These are phyloP conservation scores for Morella rubra DNA, from an alignment of 306 rosid species.

Conservation along the genomic window DNA sequence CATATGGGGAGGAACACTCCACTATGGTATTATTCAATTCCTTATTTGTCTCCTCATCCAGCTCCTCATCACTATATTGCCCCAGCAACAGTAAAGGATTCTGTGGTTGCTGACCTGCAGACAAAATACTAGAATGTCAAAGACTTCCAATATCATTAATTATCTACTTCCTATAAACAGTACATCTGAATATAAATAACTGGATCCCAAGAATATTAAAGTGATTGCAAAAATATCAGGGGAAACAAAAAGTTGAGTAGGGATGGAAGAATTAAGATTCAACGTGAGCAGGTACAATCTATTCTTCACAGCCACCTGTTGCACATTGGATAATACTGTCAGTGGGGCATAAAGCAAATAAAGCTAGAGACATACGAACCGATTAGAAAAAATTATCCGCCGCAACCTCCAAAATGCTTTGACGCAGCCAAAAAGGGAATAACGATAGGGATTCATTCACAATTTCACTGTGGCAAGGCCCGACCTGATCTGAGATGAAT, in stretches of 20 bases:
- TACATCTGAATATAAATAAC: slow-evolving; percentile 19
- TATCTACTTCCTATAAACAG: slow-evolving; percentile 21
- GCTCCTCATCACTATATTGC: slow-evolving; percentile 89
- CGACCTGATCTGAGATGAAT: slow-evolving; percentile 73
- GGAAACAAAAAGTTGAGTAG: slow-evolving; percentile 22
- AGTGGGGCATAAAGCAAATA: slow-evolving; percentile 56
- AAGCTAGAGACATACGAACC: slow-evolving; percentile 99
- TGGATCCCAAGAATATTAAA: slow-evolving; percentile 17
- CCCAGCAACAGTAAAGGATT: slow-evolving; percentile 91
- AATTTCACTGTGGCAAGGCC: slow-evolving; percentile 68
- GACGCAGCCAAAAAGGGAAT: slow-evolving; percentile 60
- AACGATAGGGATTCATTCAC: slow-evolving; percentile 65
- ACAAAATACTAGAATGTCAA: slow-evolving; percentile 53
- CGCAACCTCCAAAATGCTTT: slow-evolving; percentile 70
- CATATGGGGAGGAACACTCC: slow-evolving; percentile 42
- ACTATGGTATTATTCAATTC: slow-evolving; percentile 30
- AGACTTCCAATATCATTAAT: slow-evolving; percentile 26
- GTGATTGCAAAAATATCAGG: slow-evolving; percentile 15
- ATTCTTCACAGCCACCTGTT: slow-evolving; percentile 73
- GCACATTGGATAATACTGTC: slow-evolving; percentile 59
- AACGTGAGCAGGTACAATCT: slow-evolving; percentile 44
- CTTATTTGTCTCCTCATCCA: slow-evolving; percentile 58
- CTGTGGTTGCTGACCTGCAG: slow-evolving; percentile 67
- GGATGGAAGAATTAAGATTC: slow-evolving; percentile 29
- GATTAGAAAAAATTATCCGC: slow-evolving; percentile 51